Evolutionary conservation across 306 rosid genomes (phyloP).

Genomic region (Corylus americana): DNA sequence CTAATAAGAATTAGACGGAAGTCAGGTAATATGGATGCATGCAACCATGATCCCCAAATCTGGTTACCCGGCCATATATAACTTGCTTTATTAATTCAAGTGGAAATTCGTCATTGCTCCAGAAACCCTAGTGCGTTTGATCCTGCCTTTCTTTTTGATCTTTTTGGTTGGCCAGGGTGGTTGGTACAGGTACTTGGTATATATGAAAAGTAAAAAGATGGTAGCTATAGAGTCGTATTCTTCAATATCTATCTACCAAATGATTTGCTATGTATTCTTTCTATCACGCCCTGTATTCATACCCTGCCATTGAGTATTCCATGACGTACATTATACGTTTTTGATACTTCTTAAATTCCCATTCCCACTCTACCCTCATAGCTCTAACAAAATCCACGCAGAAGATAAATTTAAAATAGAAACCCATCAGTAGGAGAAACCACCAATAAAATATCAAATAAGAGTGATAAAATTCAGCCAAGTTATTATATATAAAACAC

Average conservation of each 20-base stretch:
- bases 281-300: constrained; percentile 30
- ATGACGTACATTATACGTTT: constrained; percentile 27
- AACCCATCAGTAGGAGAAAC: too few species aligned
- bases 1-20: too few species aligned
- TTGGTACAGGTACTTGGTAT: neutral
- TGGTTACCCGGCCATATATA: too few species aligned
- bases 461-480: too few species aligned
- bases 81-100: too few species aligned
- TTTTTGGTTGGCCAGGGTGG: neutral
- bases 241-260: constrained; percentile 22
- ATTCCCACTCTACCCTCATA: constrained; percentile 27
- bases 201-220: neutral
- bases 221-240: constrained; percentile 17
- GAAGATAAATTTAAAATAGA: neutral
- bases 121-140: neutral
- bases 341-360: neutral
- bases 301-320: constrained; percentile 35
- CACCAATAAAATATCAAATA: too few species aligned
- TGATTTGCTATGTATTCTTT: constrained; percentile 19
- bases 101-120: neutral
- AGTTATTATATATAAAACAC: too few species aligned
- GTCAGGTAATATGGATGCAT: too few species aligned
- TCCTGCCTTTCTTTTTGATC: neutral
- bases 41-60: too few species aligned
- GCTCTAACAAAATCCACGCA: neutral